Percentiles rank a stretch among this genome's conserved stretches.
Evolutionary conservation across 177 flowering plant genomes (phyloP).

Genomic region (Vitis hybrid): DNA sequence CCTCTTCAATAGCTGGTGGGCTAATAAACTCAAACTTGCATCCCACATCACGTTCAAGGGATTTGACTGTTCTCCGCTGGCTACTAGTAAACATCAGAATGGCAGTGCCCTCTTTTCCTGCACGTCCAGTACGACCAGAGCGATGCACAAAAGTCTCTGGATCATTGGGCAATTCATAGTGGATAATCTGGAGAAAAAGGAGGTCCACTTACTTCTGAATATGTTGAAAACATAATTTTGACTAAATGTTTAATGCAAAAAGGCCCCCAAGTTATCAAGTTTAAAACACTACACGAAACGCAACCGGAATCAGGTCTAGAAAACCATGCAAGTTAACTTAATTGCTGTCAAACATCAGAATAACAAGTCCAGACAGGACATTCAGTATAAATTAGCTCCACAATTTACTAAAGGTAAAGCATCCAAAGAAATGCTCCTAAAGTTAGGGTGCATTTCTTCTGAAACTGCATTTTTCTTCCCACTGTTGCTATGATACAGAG

Average conservation of each 20-base stretch:
- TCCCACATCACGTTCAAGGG: constrained; percentile 91
- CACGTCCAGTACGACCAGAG: constrained; percentile 99
- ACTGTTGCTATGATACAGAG: too few relatives aligned
- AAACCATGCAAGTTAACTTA: constrained; percentile 1
- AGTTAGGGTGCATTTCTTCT: too few relatives aligned
- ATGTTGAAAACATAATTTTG: not conserved
- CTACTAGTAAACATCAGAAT: constrained; percentile 76
- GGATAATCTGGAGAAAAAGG: constrained; percentile 65
- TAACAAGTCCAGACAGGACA: too few relatives aligned
- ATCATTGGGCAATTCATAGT: constrained; percentile 97
- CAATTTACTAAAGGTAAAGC: too few relatives aligned
- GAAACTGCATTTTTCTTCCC: too few relatives aligned
- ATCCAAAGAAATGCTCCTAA: too few relatives aligned
- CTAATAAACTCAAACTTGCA: constrained; percentile 82
- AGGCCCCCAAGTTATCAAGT: not conserved
- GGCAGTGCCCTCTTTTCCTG: constrained; percentile 90
- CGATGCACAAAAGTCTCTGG: constrained; percentile 99
- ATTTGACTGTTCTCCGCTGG: constrained; percentile 80
- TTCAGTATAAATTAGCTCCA: too few relatives aligned
- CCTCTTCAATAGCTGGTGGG: constrained; percentile 77
- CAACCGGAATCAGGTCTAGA: not conserved
- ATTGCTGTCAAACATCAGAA: too few relatives aligned
- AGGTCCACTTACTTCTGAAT: not conserved
- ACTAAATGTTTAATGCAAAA: not conserved
- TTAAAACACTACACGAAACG: not conserved